Base-by-base conservation (phyloP, 495 filamentous ascomycete genomes). In the Monascus purpureus region DNA sequence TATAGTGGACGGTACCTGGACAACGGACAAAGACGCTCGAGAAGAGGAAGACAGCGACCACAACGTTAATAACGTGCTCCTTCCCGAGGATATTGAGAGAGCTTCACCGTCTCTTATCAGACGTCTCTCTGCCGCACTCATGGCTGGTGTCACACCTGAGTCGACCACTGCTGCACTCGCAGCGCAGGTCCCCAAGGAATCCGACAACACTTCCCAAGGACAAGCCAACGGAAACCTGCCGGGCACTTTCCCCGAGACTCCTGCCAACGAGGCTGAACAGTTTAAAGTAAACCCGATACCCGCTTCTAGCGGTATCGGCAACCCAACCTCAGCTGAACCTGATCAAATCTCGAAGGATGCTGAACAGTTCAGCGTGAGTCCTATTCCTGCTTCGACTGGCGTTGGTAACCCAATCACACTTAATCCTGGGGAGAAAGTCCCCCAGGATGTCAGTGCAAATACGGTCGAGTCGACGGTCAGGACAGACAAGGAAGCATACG, bases 1-100 rank as follows among this genome's bases (percentile, higher is more conserved):
- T 57, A 80, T 96, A 41, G 88, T 92, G 28, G 86, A 97, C 70
- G 77, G 73, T 26, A 68, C 61, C 37, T 97, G 90, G 90, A 73
- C 69, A 14, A 81, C 75, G 40, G 81, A 94, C 50, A 74, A 73
- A 43, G 69, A 73, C 31, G 76, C 73, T 14, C 81, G 81, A 17
- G 72, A 80, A 55, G 84, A 93, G 57, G 68, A 64, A 38, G 90
- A 93, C 65, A 66, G 65, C 28, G 56, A 69, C 31, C 72, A 77
- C 38, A 90, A 85, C 66, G 63, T 81, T 34, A 95, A 95, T 65
- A 95, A 94, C 72, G 66, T 95, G 31, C 67, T 97, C 18, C 65
- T 72, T 8, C 74, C 80, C 11, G 70, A 84, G 36, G 68, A 82
- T 41, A 78, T 93, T 35, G 54, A 62, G 24, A 53, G 51, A 37